A percentile compares a stretch with the other conserved stretches of the same genome.
Conservation (phyloP, 345 rosid species). For the Bruguiera parviflora region DNA sequence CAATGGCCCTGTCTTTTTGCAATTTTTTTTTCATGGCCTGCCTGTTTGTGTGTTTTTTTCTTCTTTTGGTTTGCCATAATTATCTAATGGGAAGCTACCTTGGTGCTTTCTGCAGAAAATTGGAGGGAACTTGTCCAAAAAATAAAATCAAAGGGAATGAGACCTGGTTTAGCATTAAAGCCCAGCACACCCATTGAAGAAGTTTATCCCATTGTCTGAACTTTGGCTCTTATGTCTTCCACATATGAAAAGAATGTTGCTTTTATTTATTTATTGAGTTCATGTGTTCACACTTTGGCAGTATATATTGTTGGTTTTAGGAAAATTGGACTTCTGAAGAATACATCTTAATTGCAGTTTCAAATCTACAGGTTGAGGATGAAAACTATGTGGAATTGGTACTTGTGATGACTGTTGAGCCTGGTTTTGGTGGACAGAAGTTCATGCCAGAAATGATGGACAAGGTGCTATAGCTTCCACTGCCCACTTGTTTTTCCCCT, state of each 20-base stretch:
- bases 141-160: conserved; percentile 83
- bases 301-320: neutral
- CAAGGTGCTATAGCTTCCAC: conserved; percentile 42
- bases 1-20: neutral
- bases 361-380: conserved; percentile 52
- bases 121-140: conserved; percentile 70
- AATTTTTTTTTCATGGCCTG: neutral
- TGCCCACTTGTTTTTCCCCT: neutral
- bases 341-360: neutral
- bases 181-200: conserved; percentile 85
- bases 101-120: conserved; percentile 45
- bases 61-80: neutral
- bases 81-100: conserved; percentile 4
- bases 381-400: conserved; percentile 84
- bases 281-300: neutral
- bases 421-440: conserved; percentile 91
- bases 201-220: conserved; percentile 74
- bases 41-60: neutral
- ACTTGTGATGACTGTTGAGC: conserved; percentile 93
- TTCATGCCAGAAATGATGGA: conserved; percentile 89
- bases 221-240: conserved; percentile 1
- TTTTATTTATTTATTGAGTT: neutral
- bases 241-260: neutral
- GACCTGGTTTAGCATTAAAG: conserved; percentile 75
- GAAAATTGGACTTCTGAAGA: neutral